Evolutionary conservation across 139 green algal species (phyloP), one percentile per base, ranked within the genome.

Genomic region (Asterochloris erici): DNA sequence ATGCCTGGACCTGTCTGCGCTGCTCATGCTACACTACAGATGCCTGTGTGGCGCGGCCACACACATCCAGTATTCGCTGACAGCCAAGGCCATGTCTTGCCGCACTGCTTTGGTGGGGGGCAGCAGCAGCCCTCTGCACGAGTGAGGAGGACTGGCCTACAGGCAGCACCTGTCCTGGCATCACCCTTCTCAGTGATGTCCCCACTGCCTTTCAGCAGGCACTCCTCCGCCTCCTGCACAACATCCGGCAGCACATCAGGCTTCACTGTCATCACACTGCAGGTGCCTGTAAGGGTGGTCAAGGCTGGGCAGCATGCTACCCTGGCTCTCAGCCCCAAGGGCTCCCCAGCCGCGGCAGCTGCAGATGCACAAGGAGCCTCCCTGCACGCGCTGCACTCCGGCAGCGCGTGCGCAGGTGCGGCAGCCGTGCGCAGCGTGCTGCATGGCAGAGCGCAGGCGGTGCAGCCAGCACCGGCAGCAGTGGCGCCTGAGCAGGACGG

Each of bases 231-330:
- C 21, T 71, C 71, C 24, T 24, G 1, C 71, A 0, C 38, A 54
- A 54, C 38, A 10, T 2, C 38, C 38, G 6, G 38, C 66, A 73
- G 23, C 66, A 73, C 66, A 73, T 21, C 21, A 21, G 19, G 66
- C 66, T 21, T 21, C 66, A 26, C 23, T 73, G 66, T 54, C 38
- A 14, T 14, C 70, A 54, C 29, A 27, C n/a, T 84, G 68, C 86
- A 89, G 79, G 86, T 94, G 19, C 88, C 90, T 0, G 93, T 97
- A 0, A 68, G 81, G 38, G 69, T 69, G 23, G 87, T 96, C 26
- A 77, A 66, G 19, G 86, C 90, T 29, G 93, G 93, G 9, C 91
- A 96, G 81, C 88, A 88, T 15, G 89, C 84, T 68, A 95, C 91
- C 26, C 82, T 90, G 68, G 84, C 84, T 10, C 77, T 85, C 68